Conservation (phyloP, 192 early-diverging fungal species). For the Coemansia sp. region DNA sequence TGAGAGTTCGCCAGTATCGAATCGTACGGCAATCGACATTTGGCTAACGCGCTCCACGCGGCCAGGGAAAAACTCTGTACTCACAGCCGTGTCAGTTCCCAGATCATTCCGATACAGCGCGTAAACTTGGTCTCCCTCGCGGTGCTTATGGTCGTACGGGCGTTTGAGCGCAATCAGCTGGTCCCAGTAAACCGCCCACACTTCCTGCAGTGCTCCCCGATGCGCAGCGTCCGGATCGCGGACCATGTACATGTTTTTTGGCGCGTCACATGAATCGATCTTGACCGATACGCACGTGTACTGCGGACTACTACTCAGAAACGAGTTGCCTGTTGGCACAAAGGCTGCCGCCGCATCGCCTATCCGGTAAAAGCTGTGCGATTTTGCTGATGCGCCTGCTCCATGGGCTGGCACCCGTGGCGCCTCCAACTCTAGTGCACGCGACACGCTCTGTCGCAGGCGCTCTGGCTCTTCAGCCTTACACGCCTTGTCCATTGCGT, state of each 20-base stretch:
- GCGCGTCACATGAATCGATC: conserved; percentile 33
- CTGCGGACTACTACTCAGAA: conserved; percentile 7
- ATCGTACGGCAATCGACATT: conserved; percentile 29
- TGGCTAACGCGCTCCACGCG: conserved; percentile 21
- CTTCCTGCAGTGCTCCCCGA: conserved; percentile 5
- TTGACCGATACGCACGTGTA: conserved; percentile 34
- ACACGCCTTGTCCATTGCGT: conserved; percentile 10
- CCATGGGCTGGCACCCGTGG: conserved; percentile 21
- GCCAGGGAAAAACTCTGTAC: conserved; percentile 47
- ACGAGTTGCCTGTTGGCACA: conserved; percentile 14
- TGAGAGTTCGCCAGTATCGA: conserved; percentile 26
- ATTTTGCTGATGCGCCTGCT: neutral
- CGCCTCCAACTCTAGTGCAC: conserved; percentile 34
- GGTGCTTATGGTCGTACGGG: conserved; percentile 39
- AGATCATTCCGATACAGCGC: conserved; percentile 45
- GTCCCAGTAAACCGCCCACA: conserved; percentile 49
- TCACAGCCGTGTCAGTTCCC: conserved; percentile 27
- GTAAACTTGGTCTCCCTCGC: conserved; percentile 46
- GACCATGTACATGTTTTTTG: conserved; percentile 39
- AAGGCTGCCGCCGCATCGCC: conserved; percentile 47
- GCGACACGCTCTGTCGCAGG: neutral
- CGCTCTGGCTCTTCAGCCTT: neutral
- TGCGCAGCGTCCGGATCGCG: conserved; percentile 17
- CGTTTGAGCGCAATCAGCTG: conserved; percentile 41
- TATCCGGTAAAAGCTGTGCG: conserved; percentile 42